Conservation (phyloP, 345 rosid species). For the Acer campestre region DNA sequence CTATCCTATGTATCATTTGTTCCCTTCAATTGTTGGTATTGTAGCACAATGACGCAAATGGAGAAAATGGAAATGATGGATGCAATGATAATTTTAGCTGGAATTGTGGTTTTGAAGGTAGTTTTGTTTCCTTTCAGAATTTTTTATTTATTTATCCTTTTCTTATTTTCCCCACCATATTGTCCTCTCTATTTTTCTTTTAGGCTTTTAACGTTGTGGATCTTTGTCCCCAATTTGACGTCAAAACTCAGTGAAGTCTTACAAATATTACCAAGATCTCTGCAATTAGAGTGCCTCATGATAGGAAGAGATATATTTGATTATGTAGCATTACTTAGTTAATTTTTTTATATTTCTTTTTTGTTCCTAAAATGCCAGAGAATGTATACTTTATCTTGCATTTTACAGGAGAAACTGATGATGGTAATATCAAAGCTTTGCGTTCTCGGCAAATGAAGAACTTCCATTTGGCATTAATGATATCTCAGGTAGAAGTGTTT, state of each 20-base stretch:
- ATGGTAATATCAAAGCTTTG: conserved; percentile 60
- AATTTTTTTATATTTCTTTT: not conserved
- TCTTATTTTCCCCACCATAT: not conserved
- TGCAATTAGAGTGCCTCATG: not conserved
- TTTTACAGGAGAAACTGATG: conserved; percentile 72
- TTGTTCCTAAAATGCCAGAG: not conserved
- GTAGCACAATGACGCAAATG: conserved; percentile 97
- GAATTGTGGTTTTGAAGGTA: conserved; percentile 99
- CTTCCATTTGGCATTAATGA: conserved; percentile 85
- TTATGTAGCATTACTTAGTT: not conserved
- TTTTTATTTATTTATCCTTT: not conserved
- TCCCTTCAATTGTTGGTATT: conserved; percentile 22
- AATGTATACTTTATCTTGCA: conserved; percentile 6
- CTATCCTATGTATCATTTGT: conserved; percentile 8
- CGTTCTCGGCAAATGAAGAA: conserved; percentile 89
- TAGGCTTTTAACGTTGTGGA: not conserved
- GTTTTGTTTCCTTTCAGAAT: not conserved
- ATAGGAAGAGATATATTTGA: conserved; percentile 4
- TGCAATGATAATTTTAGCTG: conserved; percentile 88
- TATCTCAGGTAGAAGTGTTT: conserved; percentile 68
- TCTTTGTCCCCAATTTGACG: conserved; percentile 1
- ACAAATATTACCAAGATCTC: not conserved
- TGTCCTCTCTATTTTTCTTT: not conserved
- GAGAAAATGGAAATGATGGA: conserved; percentile 97
- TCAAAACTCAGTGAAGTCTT: not conserved